Conservation (phyloP, 2,329 filamentous ascomycete genomes). For the Sarocladium strictum region DNA sequence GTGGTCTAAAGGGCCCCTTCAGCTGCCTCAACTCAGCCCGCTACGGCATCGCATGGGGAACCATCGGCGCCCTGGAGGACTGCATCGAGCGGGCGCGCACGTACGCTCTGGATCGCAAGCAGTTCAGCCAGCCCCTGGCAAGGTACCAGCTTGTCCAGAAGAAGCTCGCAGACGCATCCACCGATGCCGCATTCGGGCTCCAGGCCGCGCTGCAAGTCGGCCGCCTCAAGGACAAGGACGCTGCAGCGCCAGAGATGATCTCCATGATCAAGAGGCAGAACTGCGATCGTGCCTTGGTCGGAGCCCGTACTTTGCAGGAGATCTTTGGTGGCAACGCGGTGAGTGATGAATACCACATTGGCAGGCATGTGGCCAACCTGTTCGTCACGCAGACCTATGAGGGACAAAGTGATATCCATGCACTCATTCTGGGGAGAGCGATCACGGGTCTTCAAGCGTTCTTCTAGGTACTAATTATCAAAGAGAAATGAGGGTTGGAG, state of each 20-base stretch:
- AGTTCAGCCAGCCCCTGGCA: constrained; percentile 93
- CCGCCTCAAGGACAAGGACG: constrained; percentile 85
- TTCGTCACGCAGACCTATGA: constrained; percentile 99
- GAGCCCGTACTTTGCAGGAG: constrained; percentile 80
- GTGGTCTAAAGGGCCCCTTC: constrained; percentile 85
- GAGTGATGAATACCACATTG: constrained; percentile 94
- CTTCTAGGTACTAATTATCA: too few relatives aligned
- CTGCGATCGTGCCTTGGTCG: constrained; percentile 80
- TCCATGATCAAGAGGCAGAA: constrained; percentile 96
- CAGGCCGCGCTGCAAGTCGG: constrained; percentile 87
- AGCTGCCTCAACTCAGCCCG: constrained; percentile 90
- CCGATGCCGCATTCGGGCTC: constrained; percentile 88
- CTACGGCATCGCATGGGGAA: constrained; percentile 89
- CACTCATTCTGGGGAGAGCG: too few relatives aligned
- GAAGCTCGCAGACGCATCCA: constrained; percentile 89
- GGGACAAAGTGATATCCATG: constrained; percentile 97
- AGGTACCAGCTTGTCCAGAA: constrained; percentile 98
- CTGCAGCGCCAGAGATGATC: constrained; percentile 91
- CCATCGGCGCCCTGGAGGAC: constrained; percentile 91
- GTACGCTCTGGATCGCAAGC: constrained; percentile 88
- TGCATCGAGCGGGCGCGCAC: constrained; percentile 75
- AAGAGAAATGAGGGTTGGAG: too few relatives aligned
- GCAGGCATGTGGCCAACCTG: constrained; percentile 88
- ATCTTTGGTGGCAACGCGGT: constrained; percentile 98
- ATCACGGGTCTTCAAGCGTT: too few relatives aligned